Evolutionary conservation across 202 grass and related monocot genomes (phyloP).

Genomic region (Carex arenaria): DNA sequence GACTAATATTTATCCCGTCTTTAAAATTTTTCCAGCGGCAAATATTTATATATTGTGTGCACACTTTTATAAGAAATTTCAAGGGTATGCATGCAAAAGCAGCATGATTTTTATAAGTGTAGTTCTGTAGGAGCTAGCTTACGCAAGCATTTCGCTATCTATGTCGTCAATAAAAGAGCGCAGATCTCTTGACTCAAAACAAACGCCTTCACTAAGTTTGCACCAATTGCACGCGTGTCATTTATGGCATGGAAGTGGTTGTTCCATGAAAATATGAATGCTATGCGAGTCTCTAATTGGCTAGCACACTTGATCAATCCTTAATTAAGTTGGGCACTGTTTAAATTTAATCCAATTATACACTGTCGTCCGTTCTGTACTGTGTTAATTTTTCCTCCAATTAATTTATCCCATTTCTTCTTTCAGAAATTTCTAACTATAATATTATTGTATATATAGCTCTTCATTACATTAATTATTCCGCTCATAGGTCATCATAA

Average conservation of each 20-base stretch:
- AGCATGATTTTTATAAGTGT: conserved; percentile 3
- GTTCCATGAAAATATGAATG: background rate
- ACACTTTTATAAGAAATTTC: background rate
- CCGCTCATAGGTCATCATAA: background rate
- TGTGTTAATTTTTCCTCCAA: background rate
- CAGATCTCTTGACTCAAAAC: background rate
- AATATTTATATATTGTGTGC: background rate
- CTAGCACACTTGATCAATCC: background rate
- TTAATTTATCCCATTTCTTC: background rate
- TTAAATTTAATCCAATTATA: too few relatives aligned
- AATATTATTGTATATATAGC: background rate
- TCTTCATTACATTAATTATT: background rate
- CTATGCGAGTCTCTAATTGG: background rate
- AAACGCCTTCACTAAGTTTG: conserved; percentile 4
- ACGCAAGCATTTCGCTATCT: conserved; percentile 36
- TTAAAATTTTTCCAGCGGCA: too few relatives aligned
- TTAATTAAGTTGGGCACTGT: background rate
- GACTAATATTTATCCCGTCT: too few relatives aligned
- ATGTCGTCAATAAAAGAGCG: conserved; percentile 23
- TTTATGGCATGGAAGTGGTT: background rate
- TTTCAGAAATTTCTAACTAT: background rate
- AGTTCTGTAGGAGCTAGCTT: conserved; percentile 19
- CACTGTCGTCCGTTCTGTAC: too few relatives aligned
- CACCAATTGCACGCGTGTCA: background rate
- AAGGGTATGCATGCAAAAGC: background rate